Conservation (phyloP, 495 filamentous ascomycete species). For the Durotheca rogersii region DNA sequence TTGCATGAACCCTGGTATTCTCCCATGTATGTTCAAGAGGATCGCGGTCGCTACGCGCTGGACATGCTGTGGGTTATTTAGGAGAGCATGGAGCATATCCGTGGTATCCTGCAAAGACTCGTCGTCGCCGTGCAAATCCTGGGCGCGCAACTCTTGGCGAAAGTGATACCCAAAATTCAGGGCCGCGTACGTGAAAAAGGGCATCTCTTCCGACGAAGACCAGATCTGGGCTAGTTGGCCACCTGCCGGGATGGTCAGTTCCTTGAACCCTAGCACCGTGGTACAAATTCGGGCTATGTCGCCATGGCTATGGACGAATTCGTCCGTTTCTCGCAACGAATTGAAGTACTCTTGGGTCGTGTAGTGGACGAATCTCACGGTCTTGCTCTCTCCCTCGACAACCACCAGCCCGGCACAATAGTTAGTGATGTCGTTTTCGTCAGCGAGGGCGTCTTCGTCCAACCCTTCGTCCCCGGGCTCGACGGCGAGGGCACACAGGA, state of each 20-base stretch:
- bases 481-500: slow-evolving; percentile 42
- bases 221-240: slow-evolving; percentile 27
- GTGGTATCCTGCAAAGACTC: slow-evolving; percentile 3
- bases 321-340: slow-evolving; percentile 19
- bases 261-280: slow-evolving; percentile 33
- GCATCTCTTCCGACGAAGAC: slow-evolving; percentile 16
- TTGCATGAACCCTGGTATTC: slow-evolving; percentile 1
- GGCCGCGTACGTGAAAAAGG: slow-evolving; percentile 37
- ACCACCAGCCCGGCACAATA: slow-evolving; percentile 41
- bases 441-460: slow-evolving; percentile 34
- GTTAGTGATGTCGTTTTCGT: slow-evolving; percentile 27
- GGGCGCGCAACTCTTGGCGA: slow-evolving; percentile 3
- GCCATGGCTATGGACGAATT: slow-evolving; percentile 31
- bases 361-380: slow-evolving; percentile 36
- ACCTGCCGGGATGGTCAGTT: slow-evolving; percentile 10
- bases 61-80: slow-evolving; percentile 9
- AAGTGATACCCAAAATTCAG: slow-evolving; percentile 37
- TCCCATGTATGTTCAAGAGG: slow-evolving; percentile 9
- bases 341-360: slow-evolving; percentile 41
- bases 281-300: slow-evolving; percentile 35
- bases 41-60: slow-evolving; percentile 11
- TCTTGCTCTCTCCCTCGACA: slow-evolving; percentile 36
- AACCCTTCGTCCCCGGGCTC: slow-evolving; percentile 18
- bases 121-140: slow-evolving; percentile 4
- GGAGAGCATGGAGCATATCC: slow-evolving; percentile 7